Evolutionary conservation across 1,284 basidiomycete genomes (phyloP), one percentile per base, ranked within the genome.

Genomic region (Malassezia dermatis): DNA sequence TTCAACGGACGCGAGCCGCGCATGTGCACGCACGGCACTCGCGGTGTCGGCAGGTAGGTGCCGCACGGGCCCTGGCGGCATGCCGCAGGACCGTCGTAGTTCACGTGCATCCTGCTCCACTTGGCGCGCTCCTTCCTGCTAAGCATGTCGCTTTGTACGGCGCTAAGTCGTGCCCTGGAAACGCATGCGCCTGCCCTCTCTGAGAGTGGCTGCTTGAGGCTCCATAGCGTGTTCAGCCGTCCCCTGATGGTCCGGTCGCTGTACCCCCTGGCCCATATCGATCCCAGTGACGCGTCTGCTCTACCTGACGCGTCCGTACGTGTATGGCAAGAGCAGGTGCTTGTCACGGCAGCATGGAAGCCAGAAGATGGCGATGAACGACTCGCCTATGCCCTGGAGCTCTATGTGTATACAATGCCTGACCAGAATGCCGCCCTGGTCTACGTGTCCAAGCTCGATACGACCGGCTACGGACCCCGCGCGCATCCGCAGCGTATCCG

Each of bases 401-500:
- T 84, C 0, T 81, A 79, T 52, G 77, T 95, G 28, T 95, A 89
- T 78, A 82, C 83, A 41, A 69, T 87, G 45, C 85, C 86, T 4
- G 66, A 81, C 2, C 84, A 85, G 1, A 80, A 79, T 2, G 81
- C 81, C 51, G 83, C 83, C 1, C 80, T 98, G 31, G 77, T 98
- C 21, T 95, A 96, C 76, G 80, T 96, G 43, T 87, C 88, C 47
- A 98, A 98, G 76, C 83, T 95, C 52, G 94, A 96, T 74, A 84
- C 89, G 12, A 89, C 89, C 0, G 91, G 91, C 0, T 88, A 87
- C 61, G 82, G 79, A 0, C 70, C 67, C 4, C 31, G 42, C 6
- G 15, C 54, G 4, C 50, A 63, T 11, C 54, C 60, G 7, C 28
- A 49, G 0, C 21, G 39, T 1, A 40, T 64, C 6, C 45, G 61